These are phyloP conservation scores for Fusarium sp. DNA, from an alignment of 2,329 filamentous ascomycete genomes.

Conservation along the genomic window DNA sequence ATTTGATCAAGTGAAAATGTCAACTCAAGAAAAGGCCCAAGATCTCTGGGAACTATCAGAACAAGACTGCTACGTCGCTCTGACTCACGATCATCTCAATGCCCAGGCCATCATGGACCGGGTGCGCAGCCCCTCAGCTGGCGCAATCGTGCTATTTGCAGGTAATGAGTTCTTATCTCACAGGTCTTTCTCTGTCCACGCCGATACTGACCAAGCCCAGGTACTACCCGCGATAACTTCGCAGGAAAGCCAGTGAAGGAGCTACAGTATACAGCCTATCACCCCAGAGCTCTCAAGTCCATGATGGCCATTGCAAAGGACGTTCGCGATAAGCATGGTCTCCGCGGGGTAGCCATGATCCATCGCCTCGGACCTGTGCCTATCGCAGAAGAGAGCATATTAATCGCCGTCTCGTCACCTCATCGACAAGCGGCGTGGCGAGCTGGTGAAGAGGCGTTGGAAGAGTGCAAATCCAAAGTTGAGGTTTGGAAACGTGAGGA, in stretches of 20 bases:
- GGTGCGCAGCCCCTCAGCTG: constrained; percentile 77
- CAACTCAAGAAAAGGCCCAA: constrained; percentile 16
- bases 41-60: constrained; percentile 55
- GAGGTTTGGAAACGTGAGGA: constrained; percentile 97
- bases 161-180: constrained; percentile 59
- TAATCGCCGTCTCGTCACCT: constrained; percentile 84
- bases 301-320: constrained; percentile 71
- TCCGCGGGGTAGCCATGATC: constrained; percentile 79
- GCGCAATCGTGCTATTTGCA: constrained; percentile 80
- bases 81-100: constrained; percentile 72
- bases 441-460: constrained; percentile 88
- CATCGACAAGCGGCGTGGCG: constrained; percentile 88
- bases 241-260: constrained; percentile 74
- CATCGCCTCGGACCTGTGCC: constrained; percentile 88
- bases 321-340: constrained; percentile 67
- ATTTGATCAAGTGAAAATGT: constrained; percentile 16
- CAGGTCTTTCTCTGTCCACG: neutral
- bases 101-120: constrained; percentile 66
- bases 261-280: constrained; percentile 80
- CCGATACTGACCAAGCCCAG: constrained; percentile 42
- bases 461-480: constrained; percentile 84
- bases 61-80: constrained; percentile 69
- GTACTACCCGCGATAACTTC: constrained; percentile 82
- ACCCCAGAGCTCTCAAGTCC: constrained; percentile 72
- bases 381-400: constrained; percentile 91